phyloP scores from a whole-genome alignment of 768 basidiomycete genomes.

The Leccinum obscurum region DNA sequence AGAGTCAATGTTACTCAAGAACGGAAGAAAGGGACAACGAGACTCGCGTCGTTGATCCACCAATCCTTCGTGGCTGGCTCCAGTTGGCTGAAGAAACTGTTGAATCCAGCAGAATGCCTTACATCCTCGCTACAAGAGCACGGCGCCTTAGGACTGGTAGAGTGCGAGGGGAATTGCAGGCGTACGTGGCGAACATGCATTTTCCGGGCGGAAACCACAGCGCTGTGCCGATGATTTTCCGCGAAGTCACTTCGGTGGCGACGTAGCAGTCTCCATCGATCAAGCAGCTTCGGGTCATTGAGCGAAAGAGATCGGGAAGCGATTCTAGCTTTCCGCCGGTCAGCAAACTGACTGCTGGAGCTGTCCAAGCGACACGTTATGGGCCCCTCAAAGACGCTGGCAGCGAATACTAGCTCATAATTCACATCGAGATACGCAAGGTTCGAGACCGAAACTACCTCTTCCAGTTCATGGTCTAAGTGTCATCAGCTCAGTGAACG shows the following conservation, averaged over 20 bases:
- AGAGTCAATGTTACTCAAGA: neutral
- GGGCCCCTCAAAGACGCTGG: neutral
- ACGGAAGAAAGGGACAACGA: neutral
- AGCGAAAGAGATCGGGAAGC: constrained; percentile 2
- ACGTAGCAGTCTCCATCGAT: constrained; percentile 9
- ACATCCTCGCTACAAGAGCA: neutral
- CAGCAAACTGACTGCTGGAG: neutral
- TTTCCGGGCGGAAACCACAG: constrained; percentile 9
- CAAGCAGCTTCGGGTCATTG: constrained; percentile 6
- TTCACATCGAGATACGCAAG: neutral
- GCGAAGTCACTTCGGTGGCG: neutral
- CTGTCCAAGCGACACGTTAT: neutral
- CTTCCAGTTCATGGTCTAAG: constrained; percentile 3
- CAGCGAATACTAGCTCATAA: constrained; percentile 1
- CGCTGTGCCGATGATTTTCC: constrained; percentile 4
- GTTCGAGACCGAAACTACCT: neutral
- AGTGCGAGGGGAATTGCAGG: neutral
- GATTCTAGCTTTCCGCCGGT: constrained; percentile 7
- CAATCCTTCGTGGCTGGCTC: constrained; percentile 5
- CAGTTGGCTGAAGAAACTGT: neutral
- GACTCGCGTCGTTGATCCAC: constrained; percentile 5
- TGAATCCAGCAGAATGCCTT: neutral
- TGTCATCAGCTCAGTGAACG: neutral
- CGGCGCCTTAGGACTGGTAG: no score
- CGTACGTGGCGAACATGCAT: constrained; percentile 1